Evolutionary conservation across 768 basidiomycete genomes (phyloP).

Genomic region (Tylopilus plumbeoviolaceoides): DNA sequence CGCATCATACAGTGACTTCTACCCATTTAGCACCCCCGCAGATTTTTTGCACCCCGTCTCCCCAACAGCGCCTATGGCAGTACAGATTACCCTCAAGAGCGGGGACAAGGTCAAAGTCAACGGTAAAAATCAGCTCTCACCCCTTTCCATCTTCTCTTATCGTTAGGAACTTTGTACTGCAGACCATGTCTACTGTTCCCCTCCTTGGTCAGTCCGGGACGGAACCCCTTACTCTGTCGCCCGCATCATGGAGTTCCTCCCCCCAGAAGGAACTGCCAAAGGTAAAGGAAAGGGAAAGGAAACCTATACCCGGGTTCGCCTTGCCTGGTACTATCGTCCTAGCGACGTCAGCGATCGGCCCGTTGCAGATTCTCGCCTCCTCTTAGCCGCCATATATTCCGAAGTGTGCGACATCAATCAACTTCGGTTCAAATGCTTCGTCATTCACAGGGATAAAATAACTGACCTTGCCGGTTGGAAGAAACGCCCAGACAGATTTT

Average conservation of each 20-base stretch:
- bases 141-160: constrained; percentile 14
- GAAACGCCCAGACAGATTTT: constrained; percentile 91
- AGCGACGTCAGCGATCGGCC: constrained; percentile 92
- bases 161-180: constrained; percentile 31
- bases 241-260: constrained; percentile 95
- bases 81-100: constrained; percentile 62
- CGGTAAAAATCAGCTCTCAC: constrained; percentile 48
- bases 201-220: constrained; percentile 87
- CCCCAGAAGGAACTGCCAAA: constrained; percentile 68
- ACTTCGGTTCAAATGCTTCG: constrained; percentile 89
- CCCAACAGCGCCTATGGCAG: constrained; percentile 22
- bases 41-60: constrained; percentile 29
- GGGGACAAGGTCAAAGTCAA: constrained; percentile 84
- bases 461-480: constrained; percentile 92
- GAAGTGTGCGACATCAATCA: constrained; percentile 95
- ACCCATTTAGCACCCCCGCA: constrained; percentile 4
- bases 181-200: constrained; percentile 98
- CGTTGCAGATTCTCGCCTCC: constrained; percentile 84
- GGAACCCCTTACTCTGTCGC: constrained; percentile 95
- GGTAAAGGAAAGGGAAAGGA: constrained; percentile 64
- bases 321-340: constrained; percentile 96
- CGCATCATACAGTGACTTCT: background rate
- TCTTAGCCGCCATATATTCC: constrained; percentile 94
- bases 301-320: constrained; percentile 75
- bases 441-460: constrained; percentile 93